Evolutionary conservation across 2,329 filamentous ascomycete genomes (phyloP).

Genomic region (Thelonectria rubi): DNA sequence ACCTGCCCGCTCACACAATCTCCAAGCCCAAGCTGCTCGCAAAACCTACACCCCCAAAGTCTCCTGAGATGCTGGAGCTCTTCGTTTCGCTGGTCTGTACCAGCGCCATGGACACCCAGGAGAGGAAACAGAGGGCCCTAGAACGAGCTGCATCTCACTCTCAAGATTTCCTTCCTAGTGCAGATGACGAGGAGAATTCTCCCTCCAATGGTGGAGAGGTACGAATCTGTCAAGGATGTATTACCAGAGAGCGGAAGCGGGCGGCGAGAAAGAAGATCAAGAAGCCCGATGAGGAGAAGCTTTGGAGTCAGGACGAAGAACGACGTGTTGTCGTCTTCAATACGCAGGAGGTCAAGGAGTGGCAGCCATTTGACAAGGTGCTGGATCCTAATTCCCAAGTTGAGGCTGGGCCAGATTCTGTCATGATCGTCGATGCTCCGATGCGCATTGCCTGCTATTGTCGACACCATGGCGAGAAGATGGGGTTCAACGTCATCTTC

Average conservation of each 20-base stretch:
- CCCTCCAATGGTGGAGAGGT: conserved; percentile 89
- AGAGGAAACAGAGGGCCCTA: conserved; percentile 74
- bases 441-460: conserved; percentile 99
- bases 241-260: conserved; percentile 88
- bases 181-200: conserved; percentile 69
- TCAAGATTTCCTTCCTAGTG: conserved; percentile 48
- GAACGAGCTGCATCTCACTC: conserved; percentile 57
- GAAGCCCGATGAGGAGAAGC: conserved; percentile 89
- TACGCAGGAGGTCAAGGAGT: conserved; percentile 85
- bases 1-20: conserved; percentile 89
- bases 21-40: conserved; percentile 92
- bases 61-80: conserved; percentile 80
- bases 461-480: conserved; percentile 92
- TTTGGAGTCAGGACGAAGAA: conserved; percentile 83
- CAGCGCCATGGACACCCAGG: conserved; percentile 83
- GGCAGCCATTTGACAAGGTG: conserved; percentile 70
- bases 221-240: conserved; percentile 90
- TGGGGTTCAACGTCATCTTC: conserved; percentile 92
- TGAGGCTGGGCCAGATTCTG: conserved; percentile 61
- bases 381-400: conserved; percentile 53
- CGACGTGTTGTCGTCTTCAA: conserved; percentile 91
- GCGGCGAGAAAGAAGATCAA: conserved; percentile 93
- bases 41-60: conserved; percentile 72
- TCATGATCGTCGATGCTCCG: conserved; percentile 82
- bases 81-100: conserved; percentile 88